A percentile compares a stretch with the other conserved stretches of the same genome.
These are phyloP conservation scores for Mycosphaerella sp. DNA, from an alignment of 2,329 filamentous ascomycete genomes.

Conservation along the genomic window DNA sequence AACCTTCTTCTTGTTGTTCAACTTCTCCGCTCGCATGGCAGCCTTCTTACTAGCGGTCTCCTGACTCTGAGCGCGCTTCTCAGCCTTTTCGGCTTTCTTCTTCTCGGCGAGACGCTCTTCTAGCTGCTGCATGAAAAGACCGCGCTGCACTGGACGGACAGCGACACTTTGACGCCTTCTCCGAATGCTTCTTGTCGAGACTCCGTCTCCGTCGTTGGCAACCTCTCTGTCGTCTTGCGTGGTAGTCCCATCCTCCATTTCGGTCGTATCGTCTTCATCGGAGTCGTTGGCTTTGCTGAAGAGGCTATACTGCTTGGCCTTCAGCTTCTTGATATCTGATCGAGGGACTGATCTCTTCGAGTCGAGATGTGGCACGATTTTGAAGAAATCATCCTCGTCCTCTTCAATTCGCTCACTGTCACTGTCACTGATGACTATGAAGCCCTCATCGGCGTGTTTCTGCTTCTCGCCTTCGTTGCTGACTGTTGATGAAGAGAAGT, in stretches of 20 bases:
- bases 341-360: constrained; percentile 13
- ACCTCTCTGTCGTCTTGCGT: neutral
- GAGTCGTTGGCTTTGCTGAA: neutral
- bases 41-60: neutral
- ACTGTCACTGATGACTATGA: neutral
- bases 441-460: neutral
- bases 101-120: constrained; percentile 2
- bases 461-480: neutral
- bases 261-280: neutral
- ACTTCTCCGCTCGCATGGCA: neutral
- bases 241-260: neutral
- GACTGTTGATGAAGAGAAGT: too few species aligned
- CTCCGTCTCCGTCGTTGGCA: neutral
- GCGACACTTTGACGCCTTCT: neutral
- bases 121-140: constrained; percentile 9
- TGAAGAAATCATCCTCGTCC: constrained; percentile 4
- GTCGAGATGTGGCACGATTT: constrained; percentile 15
- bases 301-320: constrained; percentile 16
- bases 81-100: constrained; percentile 5
- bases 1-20: neutral
- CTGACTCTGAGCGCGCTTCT: constrained; percentile 1
- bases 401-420: neutral
- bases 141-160: constrained; percentile 4
- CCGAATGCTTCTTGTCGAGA: neutral
- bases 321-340: constrained; percentile 13